phyloP scores from a whole-genome alignment of 2,329 filamentous ascomycete species.

The Diplodia scrobiculata region DNA sequence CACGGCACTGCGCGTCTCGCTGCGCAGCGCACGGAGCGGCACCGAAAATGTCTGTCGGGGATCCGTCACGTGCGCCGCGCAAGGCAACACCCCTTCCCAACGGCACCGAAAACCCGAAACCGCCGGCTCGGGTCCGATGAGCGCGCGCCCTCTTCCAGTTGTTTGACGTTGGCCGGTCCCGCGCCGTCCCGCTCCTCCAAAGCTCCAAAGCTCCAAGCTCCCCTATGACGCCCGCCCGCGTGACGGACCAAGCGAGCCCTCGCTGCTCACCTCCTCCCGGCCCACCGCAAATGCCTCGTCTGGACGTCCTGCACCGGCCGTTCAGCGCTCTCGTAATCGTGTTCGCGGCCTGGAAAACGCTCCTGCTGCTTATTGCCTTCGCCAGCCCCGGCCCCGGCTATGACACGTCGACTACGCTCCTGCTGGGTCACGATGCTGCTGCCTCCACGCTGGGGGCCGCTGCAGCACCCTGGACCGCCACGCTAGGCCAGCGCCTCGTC shows the following conservation, averaged over 20 bases:
- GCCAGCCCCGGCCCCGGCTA: slow-evolving; percentile 65
- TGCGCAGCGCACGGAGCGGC: slow-evolving; percentile 17
- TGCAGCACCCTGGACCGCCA: slow-evolving; percentile 31
- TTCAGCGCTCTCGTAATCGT: slow-evolving; percentile 35
- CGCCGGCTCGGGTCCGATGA: not conserved
- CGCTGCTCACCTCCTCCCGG: not conserved
- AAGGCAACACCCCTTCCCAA: not conserved
- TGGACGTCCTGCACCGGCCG: slow-evolving; percentile 2
- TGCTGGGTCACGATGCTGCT: slow-evolving; percentile 42
- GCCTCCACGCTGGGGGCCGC: slow-evolving; percentile 24
- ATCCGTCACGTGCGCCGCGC: slow-evolving; percentile 15
- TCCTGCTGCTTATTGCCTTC: slow-evolving; percentile 64
- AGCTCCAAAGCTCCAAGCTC: not conserved
- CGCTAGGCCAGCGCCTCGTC: slow-evolving; percentile 45
- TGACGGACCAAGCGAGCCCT: not conserved
- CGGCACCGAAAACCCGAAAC: not conserved
- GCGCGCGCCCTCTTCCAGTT: no score
- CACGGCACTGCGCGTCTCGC: slow-evolving; percentile 8
- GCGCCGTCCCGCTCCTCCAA: slow-evolving; percentile 14
- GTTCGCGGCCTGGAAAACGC: slow-evolving; percentile 67
- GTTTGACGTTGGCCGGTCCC: not conserved
- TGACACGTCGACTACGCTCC: slow-evolving; percentile 71
- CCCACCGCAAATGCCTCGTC: slow-evolving; percentile 16
- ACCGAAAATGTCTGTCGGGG: slow-evolving; percentile 1
- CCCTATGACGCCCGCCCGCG: slow-evolving; percentile 16